Base-by-base conservation (phyloP, 208 protist genomes). In the Leishmania amazonensis region DNA sequence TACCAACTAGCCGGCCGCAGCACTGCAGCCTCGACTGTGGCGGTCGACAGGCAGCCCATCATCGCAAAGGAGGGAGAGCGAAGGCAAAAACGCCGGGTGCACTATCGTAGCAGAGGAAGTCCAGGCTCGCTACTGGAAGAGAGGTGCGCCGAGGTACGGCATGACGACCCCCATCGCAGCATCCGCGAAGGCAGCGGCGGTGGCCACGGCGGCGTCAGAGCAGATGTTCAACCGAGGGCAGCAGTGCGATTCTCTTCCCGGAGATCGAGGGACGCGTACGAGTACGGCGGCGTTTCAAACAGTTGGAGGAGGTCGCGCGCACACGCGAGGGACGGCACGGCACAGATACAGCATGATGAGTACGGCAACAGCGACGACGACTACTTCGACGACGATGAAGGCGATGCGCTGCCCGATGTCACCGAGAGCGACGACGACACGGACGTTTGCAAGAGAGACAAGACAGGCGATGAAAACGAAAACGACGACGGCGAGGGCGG, bases 1-100 rank as follows among this genome's bases (percentile, higher is more conserved):
- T 97, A 97, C 62, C 83, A 80, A 28, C 75, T 87, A 17, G 79
- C 84, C 17, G 83, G 86, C 2, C 78, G 78, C 53, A 49, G 38
- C 24, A 13, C 76, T 49, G 76, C 38, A 5, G 60, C 76, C 24
- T 62, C 75, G 38, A 49, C 73, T 31, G 53, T 31, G 73, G 51
- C 24, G n/a, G 45, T 9, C 45, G 13, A n/a, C 3, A 21, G 45
- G 70, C 6, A n/a, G 24, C 45, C 40, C 1, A 38, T 28, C n/a
- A 17, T 53, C 28, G 42, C 42, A 8, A 74, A 35, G 35, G 70
- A 54, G 70, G 47, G 5, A 9, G 28, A n/a, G 40, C 49, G 45
- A 35, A 24, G 70, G 45, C 45, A 8, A 45, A 74, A n/a, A 45
- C 70, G 45, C 28, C 28, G 47, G 7, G 4, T 38, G 11, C 3